Percentiles rank a stretch among this genome's conserved stretches.
These are phyloP conservation scores for Rosa persica DNA, from an alignment of 306 rosid species.

Conservation along the genomic window DNA sequence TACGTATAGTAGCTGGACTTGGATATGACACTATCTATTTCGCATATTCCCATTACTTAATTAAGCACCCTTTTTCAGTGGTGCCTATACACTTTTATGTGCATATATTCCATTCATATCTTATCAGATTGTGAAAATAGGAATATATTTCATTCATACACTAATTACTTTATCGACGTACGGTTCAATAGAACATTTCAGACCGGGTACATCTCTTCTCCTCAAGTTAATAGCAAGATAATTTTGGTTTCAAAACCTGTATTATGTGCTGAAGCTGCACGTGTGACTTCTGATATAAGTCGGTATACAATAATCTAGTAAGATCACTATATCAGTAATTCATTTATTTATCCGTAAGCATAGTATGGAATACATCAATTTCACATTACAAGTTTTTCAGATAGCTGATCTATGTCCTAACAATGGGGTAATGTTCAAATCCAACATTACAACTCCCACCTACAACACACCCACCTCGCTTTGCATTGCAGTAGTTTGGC, in stretches of 20 bases:
- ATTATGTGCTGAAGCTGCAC: background rate
- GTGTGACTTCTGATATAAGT: background rate
- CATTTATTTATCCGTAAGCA: background rate
- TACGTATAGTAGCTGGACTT: no score
- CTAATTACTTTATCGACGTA: background rate
- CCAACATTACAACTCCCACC: slow-evolving; percentile 40
- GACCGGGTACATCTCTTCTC: background rate
- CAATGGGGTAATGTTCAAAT: slow-evolving; percentile 41
- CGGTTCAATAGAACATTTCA: background rate
- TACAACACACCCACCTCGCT: slow-evolving; percentile 40
- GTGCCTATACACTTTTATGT: no score
- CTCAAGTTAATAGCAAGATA: background rate
- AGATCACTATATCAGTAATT: background rate
- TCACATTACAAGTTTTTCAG: background rate
- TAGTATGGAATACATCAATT: background rate
- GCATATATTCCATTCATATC: background rate
- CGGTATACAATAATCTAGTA: no score
- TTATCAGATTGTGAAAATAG: background rate
- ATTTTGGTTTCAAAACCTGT: background rate
- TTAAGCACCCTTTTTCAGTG: no score
- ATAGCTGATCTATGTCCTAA: background rate
- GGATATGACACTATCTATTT: no score
- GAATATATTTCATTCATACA: background rate
- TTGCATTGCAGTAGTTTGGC: slow-evolving; percentile 30
- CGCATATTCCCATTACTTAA: no score